Evolutionary conservation across 1,139 yeast species (phyloP).

Genomic region (Blastobotrys indianensis): DNA sequence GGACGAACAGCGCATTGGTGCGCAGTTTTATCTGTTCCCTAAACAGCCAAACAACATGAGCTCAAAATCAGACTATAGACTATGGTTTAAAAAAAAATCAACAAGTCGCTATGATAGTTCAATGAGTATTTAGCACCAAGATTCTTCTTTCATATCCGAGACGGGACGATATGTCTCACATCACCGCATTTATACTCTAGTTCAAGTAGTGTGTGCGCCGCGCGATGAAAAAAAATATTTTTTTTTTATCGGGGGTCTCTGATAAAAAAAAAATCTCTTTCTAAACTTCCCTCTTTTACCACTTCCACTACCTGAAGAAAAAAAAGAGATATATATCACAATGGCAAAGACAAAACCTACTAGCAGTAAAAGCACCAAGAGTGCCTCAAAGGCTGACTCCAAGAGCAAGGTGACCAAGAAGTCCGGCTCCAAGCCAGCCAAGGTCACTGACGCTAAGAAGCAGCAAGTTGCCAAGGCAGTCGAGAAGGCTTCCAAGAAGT

Average conservation of each 20-base stretch:
- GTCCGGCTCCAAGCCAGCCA: slow-evolving; percentile 29
- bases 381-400: slow-evolving; percentile 10
- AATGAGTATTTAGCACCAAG: too few relatives aligned
- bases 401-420: slow-evolving; percentile 26
- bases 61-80: too few relatives aligned
- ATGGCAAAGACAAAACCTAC: background rate
- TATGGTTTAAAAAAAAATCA: too few relatives aligned
- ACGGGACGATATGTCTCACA: too few relatives aligned
- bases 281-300: slow-evolving; percentile 1
- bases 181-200: too few relatives aligned
- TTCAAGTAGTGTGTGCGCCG: background rate
- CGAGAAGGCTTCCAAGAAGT: slow-evolving; percentile 23
- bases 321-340: slow-evolving; percentile 1
- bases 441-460: slow-evolving; percentile 24
- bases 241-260: background rate
- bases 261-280: background rate
- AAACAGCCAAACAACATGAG: too few relatives aligned
- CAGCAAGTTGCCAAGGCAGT: slow-evolving; percentile 8
- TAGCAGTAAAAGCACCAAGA: background rate
- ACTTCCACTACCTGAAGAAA: background rate
- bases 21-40: too few relatives aligned
- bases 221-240: slow-evolving; percentile 1
- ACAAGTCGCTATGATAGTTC: too few relatives aligned
- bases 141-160: too few relatives aligned
- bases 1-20: too few relatives aligned